These are phyloP conservation scores for Harrya chromipes DNA, from an alignment of 768 basidiomycete genomes.

Conservation along the genomic window DNA sequence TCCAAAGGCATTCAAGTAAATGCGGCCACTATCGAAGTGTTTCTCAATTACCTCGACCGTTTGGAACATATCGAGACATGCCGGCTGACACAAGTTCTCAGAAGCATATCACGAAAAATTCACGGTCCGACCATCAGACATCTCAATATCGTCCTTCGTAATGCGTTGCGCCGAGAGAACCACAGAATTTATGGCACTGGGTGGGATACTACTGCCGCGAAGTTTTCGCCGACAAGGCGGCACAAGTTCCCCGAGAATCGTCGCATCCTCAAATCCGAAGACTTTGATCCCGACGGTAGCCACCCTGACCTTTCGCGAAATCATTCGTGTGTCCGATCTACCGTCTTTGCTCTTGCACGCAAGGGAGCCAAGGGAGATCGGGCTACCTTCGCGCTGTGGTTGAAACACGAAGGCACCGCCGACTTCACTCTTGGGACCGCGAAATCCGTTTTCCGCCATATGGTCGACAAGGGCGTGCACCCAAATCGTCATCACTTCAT, in stretches of 20 bases:
- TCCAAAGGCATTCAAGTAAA: constrained; percentile 49
- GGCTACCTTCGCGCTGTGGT: constrained; percentile 56
- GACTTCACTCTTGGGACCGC: constrained; percentile 51
- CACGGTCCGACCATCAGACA: constrained; percentile 53
- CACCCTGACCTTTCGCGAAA: constrained; percentile 29
- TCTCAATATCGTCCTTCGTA: constrained; percentile 52
- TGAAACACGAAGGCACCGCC: constrained; percentile 57
- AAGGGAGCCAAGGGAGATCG: constrained; percentile 54
- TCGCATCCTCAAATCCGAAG: constrained; percentile 21
- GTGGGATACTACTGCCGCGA: constrained; percentile 44
- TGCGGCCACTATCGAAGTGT: constrained; percentile 49
- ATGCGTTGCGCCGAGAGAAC: constrained; percentile 53
- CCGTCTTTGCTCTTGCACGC: constrained; percentile 44
- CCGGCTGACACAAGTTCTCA: constrained; percentile 47
- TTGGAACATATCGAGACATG: constrained; percentile 42
- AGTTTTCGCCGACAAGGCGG: constrained; percentile 35
- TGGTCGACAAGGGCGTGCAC: constrained; percentile 66
- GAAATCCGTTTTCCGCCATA: constrained; percentile 49
- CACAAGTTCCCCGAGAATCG: constrained; percentile 6
- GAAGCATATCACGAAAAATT: constrained; percentile 39
- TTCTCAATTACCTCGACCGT: constrained; percentile 51
- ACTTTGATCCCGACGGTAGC: constrained; percentile 51
- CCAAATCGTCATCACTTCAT: constrained; percentile 71
- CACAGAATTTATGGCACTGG: constrained; percentile 40
- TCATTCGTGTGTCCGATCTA: constrained; percentile 35